Base-by-base conservation (phyloP, 2,329 filamentous ascomycete genomes). In the Colletotrichum truncatum region DNA sequence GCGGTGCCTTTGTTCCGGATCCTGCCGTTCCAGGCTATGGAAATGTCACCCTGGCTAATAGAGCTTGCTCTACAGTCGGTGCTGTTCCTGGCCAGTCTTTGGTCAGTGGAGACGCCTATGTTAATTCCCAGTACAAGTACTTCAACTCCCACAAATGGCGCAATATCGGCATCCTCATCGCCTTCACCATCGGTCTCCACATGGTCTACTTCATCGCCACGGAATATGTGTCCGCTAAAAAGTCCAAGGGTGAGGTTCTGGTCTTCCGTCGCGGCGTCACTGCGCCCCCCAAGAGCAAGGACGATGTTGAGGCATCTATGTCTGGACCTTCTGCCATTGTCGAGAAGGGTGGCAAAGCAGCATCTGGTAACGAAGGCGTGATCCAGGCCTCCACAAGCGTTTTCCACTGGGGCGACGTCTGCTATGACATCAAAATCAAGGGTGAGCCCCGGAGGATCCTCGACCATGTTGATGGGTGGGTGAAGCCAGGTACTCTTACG, bases 391-490 rank as follows among this genome's bases (percentile, higher is more conserved):
- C 90, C 71, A 89, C 86, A 10, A 86, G 88, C 21, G 85, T 91
- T 66, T 91, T 91, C 78, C 87, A 89, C 69, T 92, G 89, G 89
- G 80, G 85, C 64, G 81, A 90, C 69, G 86, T 92, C 4, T 89
- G 87, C 75, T 92, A 91, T 71, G 89, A 92, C 69, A 90, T 92
- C 73, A 85, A 86, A 69, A 90, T 92, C 75, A 67, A 68, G 57
- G 91, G 91, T 74, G 84, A 90, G 66, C 75, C 80, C 6, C 83
- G 89, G 25, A 84, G 88, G 25, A 87, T 93, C 71, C 76, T 91
- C 38, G 86, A 91, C 65, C 81, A 91, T 61, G 87, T 91, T 8
- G 87, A 90, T 70, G 89, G 89, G n/a, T 91, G 88, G 87, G 88
- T 91, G 66, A 90, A 91, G 74, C 89, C 89, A 10, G 89, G 89